phyloP scores from a whole-genome alignment of 768 basidiomycete species.

The Melanogaster broomeanus region DNA sequence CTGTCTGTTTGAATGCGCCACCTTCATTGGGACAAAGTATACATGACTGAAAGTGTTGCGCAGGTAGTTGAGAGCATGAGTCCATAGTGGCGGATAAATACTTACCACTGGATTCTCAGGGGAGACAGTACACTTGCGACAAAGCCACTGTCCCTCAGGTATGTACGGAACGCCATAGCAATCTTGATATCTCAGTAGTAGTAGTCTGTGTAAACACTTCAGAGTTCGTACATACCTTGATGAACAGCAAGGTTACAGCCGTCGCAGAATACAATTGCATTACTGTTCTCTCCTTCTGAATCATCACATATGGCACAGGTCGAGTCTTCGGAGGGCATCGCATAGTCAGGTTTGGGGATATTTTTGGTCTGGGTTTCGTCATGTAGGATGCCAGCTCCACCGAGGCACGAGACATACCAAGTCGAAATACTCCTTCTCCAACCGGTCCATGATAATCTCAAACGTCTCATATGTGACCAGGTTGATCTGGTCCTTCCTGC shows the following conservation, averaged over 20 bases:
- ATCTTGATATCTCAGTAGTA: conserved; percentile 51
- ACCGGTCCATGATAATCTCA: conserved; percentile 94
- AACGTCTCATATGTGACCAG: conserved; percentile 82
- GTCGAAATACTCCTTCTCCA: conserved; percentile 99
- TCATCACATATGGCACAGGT: conserved; percentile 98
- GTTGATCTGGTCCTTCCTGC: conserved; percentile 74
- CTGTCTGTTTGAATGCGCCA: conserved; percentile 98
- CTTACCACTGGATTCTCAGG: conserved; percentile 94
- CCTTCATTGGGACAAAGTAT: conserved; percentile 96
- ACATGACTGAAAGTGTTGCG: conserved; percentile 62
- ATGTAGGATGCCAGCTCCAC: conserved; percentile 2
- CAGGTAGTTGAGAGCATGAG: not conserved
- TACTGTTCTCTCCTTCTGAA: conserved; percentile 97
- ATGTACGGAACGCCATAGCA: conserved; percentile 99
- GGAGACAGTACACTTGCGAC: conserved; percentile 96
- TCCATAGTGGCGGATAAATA: conserved; percentile 4
- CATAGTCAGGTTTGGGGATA: conserved; percentile 85
- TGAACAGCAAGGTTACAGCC: conserved; percentile 99
- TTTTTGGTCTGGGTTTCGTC: conserved; percentile 72
- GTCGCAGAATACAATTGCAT: conserved; percentile 99
- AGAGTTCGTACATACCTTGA: conserved; percentile 66
- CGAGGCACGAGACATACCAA: conserved; percentile 55
- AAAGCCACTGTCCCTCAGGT: conserved; percentile 99
- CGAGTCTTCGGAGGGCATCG: conserved; percentile 91
- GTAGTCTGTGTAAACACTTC: not conserved